Conservation (phyloP, 331 rosid species). For the Quercus phellos region DNA sequence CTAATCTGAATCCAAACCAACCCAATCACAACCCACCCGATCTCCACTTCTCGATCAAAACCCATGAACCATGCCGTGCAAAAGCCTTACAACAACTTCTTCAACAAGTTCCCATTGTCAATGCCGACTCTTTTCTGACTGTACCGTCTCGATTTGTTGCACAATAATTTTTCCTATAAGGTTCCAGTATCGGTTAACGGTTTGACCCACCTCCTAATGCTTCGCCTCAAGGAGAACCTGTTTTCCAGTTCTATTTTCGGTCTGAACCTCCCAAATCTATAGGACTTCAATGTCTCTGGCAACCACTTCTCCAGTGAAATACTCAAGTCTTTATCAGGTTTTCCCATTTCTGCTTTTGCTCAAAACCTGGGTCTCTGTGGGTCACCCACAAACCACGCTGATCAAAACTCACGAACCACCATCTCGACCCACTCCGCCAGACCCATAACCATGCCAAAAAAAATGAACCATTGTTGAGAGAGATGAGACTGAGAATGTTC, state of each 20-base stretch:
- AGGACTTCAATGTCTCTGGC: constrained; percentile 56
- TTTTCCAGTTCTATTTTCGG: constrained; percentile 44
- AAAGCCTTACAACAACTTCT: constrained; percentile 41
- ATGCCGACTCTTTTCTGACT: constrained; percentile 40
- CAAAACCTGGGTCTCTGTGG: constrained; percentile 58
- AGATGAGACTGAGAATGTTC: no score
- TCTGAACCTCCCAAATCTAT: constrained; percentile 39
- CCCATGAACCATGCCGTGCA: no score
- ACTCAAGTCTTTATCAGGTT: constrained; percentile 47
- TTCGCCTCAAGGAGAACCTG: constrained; percentile 43
- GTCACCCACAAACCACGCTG: constrained; percentile 10
- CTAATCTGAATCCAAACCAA: no score
- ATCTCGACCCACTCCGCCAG: no score
- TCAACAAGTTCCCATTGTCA: constrained; percentile 50
- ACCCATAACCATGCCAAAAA: no score
- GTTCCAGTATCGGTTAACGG: constrained; percentile 45
- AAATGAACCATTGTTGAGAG: no score
- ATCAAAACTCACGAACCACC: no score
- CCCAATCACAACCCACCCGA: no score
- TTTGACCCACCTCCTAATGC: constrained; percentile 55
- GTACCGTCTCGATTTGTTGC: constrained; percentile 70
- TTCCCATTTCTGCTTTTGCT: constrained; percentile 45
- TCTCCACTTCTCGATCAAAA: no score
- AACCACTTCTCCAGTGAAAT: constrained; percentile 51
- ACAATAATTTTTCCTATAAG: constrained; percentile 51